Base-by-base conservation (phyloP, 306 rosid species). In the Lathyrus aphaca region DNA sequence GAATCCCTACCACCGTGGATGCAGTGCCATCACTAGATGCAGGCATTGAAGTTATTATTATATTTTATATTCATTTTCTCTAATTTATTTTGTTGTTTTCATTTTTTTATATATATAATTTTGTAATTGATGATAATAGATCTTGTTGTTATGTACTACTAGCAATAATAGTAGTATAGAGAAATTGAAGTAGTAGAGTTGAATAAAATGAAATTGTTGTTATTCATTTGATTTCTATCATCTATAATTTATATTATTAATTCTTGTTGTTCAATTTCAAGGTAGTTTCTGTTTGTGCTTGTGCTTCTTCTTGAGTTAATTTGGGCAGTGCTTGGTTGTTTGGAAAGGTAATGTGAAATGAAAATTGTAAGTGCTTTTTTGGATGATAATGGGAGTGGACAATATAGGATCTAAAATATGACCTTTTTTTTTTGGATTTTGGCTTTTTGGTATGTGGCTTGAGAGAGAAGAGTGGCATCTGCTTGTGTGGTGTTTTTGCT, bases 1-100 rank as follows among this genome's bases (percentile, higher is more conserved):
- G 4, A 93, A 93, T 51, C 98, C 98, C 17, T 93, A 93, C 83
- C 25, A 54, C 1, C 98, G 97, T 19, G 97, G 98, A 25, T 93
- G 98, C 81, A 85, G 84, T 39, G 74, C 82, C 27, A 90, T 93
- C 75, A 80, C 98, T 70, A 87, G 97, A 64, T 93, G 98, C 85
- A 85, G 98, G 75, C 77, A 84, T 80, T 90, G 69, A 82, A 83
- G 32, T 57, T 23, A 10, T 14, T 43, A 9, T 61, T 18, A n/a
- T n/a, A n/a, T n/a, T n/a, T n/a, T n/a, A n/a, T n/a, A n/a, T 12
- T 32, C 8, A 15, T 23, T 72, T 54, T 21, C 58, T 53, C 11
- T 10, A 4, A 4, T n/a, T 53, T 21, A 29, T 12, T 8, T 40
- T 14, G 40, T 29, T 8, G 46, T 53, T 21, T 64, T 32, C 11